Evolutionary conservation across 768 basidiomycete species (phyloP).

Genomic region (Bullera alba): DNA sequence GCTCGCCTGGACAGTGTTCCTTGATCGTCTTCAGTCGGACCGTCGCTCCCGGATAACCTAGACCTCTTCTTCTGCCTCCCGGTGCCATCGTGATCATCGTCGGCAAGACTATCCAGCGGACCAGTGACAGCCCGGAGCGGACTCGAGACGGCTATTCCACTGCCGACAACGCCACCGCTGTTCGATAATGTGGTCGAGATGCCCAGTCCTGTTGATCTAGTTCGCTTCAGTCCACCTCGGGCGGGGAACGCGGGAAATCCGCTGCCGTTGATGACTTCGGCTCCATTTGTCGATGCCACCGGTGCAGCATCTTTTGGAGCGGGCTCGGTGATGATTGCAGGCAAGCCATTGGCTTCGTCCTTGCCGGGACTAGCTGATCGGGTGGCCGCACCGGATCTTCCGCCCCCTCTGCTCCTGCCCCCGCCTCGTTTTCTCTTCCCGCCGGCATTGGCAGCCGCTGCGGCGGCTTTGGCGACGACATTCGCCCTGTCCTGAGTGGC

Average conservation of each 20-base stretch:
- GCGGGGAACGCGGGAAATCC: not conserved
- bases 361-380: not conserved
- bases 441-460: too few relatives aligned
- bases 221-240: slow-evolving; percentile 1
- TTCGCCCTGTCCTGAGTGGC: not conserved
- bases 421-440: not conserved
- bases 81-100: not conserved
- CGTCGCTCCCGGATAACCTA: not conserved
- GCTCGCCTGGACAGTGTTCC: not conserved
- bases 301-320: not conserved
- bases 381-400: not conserved
- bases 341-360: not conserved
- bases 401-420: not conserved
- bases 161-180: not conserved
- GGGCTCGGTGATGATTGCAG: not conserved
- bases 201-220: slow-evolving; percentile 1
- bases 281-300: not conserved
- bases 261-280: too few relatives aligned
- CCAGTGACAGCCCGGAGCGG: not conserved
- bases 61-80: not conserved
- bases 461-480: slow-evolving; percentile 1
- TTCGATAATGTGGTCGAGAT: slow-evolving; percentile 5
- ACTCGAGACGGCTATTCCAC: not conserved
- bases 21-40: too few relatives aligned
- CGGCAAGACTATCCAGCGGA: not conserved